Evolutionary conservation across 2,329 filamentous ascomycete genomes (phyloP).

Genomic region (Cordyceps farinosa): DNA sequence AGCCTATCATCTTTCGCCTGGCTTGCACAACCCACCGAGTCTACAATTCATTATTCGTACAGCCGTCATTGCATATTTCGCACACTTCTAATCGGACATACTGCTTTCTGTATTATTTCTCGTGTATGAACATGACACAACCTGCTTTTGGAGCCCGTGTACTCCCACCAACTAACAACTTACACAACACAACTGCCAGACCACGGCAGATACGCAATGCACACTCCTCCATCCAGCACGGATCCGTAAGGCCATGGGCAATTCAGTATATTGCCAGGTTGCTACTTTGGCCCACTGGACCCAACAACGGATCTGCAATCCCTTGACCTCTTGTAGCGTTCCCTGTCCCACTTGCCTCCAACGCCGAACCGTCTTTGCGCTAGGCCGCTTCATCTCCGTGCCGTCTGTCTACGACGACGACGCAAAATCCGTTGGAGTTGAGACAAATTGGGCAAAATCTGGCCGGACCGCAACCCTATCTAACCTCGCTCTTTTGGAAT

Average conservation of each 20-base stretch:
- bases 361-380: not conserved
- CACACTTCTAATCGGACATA: too few species aligned
- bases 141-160: not conserved
- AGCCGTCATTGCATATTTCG: too few species aligned
- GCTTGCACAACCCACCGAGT: too few species aligned
- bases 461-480: not conserved
- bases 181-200: not conserved
- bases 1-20: too few species aligned
- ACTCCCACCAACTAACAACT: not conserved
- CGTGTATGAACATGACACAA: too few species aligned
- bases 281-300: not conserved
- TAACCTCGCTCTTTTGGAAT: not conserved
- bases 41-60: too few species aligned
- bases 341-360: not conserved
- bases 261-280: not conserved
- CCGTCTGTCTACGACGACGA: not conserved
- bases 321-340: not conserved
- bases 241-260: not conserved
- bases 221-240: not conserved
- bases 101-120: too few species aligned
- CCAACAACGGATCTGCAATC: constrained; percentile 1
- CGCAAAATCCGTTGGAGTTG: constrained; percentile 10
- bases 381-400: constrained; percentile 12
- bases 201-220: not conserved
- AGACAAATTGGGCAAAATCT: not conserved